Conservation (phyloP, 2,329 filamentous ascomycete genomes). For the Calonectria honghensis region DNA sequence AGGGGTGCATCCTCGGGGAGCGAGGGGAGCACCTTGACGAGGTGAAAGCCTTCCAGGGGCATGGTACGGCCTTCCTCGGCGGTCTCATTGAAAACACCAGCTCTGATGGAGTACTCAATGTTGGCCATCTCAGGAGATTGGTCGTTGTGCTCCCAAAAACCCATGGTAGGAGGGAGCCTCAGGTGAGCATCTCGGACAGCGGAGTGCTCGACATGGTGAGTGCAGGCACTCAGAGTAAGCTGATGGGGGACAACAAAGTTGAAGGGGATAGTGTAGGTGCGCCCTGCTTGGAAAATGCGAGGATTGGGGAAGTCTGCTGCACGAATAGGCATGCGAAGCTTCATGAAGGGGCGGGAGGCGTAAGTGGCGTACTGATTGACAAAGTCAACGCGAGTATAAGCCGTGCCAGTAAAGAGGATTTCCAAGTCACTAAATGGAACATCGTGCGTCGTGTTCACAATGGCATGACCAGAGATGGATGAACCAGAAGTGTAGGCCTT, state of each 20-base stretch:
- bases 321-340: constrained; percentile 72
- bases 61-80: constrained; percentile 54
- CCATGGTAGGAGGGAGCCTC: constrained; percentile 71
- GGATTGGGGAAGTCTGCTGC: constrained; percentile 68
- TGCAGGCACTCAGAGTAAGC: constrained; percentile 74
- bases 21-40: constrained; percentile 72
- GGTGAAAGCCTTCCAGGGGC: constrained; percentile 64
- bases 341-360: constrained; percentile 72
- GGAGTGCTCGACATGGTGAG: constrained; percentile 67
- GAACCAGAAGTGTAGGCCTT: constrained; percentile 75
- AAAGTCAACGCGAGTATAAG: constrained; percentile 71
- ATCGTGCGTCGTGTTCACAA: constrained; percentile 67
- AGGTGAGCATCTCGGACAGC: constrained; percentile 71
- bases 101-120: constrained; percentile 72
- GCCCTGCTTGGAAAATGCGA: constrained; percentile 68
- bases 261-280: constrained; percentile 72
- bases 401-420: constrained; percentile 71
- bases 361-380: constrained; percentile 68
- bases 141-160: constrained; percentile 73
- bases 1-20: constrained; percentile 71
- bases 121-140: constrained; percentile 73
- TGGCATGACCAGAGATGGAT: constrained; percentile 68
- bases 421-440: constrained; percentile 71
- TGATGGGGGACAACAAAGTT: constrained; percentile 76
- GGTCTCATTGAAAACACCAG: constrained; percentile 61